Evolutionary conservation across 2,329 filamentous ascomycete species (phyloP).

Genomic region (Aspergillus uvarum): DNA sequence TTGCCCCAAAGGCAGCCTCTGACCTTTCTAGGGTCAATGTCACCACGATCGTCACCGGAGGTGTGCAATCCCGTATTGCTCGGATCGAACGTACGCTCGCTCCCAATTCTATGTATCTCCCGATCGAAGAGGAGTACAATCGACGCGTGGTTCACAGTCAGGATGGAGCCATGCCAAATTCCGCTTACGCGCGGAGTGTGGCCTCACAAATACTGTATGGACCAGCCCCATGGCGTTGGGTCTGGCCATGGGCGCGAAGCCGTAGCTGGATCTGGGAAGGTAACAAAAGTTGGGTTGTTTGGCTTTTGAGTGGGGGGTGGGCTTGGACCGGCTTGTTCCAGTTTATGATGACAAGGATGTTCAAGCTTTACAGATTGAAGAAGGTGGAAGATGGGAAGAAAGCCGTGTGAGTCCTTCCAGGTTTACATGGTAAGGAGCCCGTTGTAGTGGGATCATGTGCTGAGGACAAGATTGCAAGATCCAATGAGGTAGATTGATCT

Average conservation of each 20-base stretch:
- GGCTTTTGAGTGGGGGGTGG: conserved; percentile 52
- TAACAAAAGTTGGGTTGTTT: conserved; percentile 51
- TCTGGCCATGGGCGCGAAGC: conserved; percentile 49
- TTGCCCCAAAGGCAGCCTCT: neutral
- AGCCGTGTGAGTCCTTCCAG: neutral
- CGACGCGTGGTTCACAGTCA: conserved; percentile 55
- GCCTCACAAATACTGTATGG: conserved; percentile 54
- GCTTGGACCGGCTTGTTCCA: conserved; percentile 44
- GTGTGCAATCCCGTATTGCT: conserved; percentile 60
- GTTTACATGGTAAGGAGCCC: no score
- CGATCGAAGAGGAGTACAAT: conserved; percentile 53
- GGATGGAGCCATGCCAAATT: conserved; percentile 52
- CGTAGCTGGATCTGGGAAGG: conserved; percentile 50
- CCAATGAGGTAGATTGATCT: no score
- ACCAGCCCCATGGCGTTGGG: conserved; percentile 47
- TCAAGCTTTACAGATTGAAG: conserved; percentile 51
- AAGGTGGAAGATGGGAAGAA: conserved; percentile 20
- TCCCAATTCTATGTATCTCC: conserved; percentile 52
- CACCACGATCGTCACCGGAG: conserved; percentile 58
- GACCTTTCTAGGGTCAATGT: conserved; percentile 47
- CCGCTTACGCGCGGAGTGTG: conserved; percentile 56
- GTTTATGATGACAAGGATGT: conserved; percentile 50
- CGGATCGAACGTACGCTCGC: conserved; percentile 51
- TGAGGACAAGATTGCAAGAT: no score
- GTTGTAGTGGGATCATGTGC: no score